Evolutionary conservation across 495 filamentous ascomycete genomes (phyloP), one percentile per base, ranked within the genome.

Genomic region (Diplogelasinospora grovesii): DNA sequence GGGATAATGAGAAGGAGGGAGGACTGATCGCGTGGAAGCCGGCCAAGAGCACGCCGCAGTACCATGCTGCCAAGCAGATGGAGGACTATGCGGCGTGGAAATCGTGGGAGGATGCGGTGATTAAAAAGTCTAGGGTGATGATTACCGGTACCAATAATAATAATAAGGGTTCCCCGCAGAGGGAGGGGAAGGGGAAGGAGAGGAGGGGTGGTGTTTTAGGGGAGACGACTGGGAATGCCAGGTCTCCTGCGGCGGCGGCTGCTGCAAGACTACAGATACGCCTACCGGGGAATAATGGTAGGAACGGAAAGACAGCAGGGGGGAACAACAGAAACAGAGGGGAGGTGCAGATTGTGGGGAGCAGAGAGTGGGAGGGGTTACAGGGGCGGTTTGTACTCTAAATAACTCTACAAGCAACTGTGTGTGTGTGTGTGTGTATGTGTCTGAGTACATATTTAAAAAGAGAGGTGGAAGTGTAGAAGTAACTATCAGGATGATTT

Each of bases 1-100:
- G 65, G 46, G 77, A 81, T 42, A 77, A 74, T 50, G 31, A 61
- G 40, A 64, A 53, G 29, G n/a, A n/a, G n/a, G n/a, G n/a, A n/a
- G n/a, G n/a, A n/a, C 14, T 32, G 29, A 32, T 5, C 29, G 33
- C 19, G 30, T 75, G 61, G 72, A 61, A 54, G 41, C 72, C 62
- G 18, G 70, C 64, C 14, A 60, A 45, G 53, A 57, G 29, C 35
- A 74, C 68, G 27, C 67, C 59, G 24, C 60, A 60, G 41, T 73
- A 61, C 50, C 64, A 66, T 21, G 62, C 59, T 11, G 66, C 66
- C 5, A 56, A 56, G 42, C 59, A 66, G 43, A 45, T 50, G 22
- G 65, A 71, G 39, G 66, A 71, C 31, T 66, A 52, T 33, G 61
- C 49, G 9, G 40, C 56, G 27, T 64, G 64, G 69, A 60, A 61